phyloP scores from a whole-genome alignment of 2,329 filamentous ascomycete genomes.

The Pestalotiopsis sp. region DNA sequence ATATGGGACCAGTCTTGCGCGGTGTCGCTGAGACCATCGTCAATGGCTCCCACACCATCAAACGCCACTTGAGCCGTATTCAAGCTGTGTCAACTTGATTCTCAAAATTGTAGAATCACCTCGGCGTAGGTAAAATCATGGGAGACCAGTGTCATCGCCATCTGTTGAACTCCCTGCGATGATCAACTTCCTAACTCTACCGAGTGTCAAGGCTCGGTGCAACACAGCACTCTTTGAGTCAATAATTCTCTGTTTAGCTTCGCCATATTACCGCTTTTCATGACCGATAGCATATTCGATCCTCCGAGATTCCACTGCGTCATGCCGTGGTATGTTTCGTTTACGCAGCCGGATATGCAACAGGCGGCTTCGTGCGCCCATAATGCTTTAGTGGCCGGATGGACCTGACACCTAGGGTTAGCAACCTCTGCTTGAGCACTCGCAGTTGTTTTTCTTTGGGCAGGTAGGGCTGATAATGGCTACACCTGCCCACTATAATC shows the following conservation, averaged over 20 bases:
- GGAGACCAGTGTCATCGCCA: no score
- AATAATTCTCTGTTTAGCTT: background rate
- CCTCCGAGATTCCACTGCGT: background rate
- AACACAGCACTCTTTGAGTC: no score
- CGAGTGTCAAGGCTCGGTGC: no score
- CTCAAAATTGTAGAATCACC: background rate
- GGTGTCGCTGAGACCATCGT: background rate
- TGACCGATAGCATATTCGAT: background rate
- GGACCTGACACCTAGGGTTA: background rate
- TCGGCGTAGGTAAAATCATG: no score
- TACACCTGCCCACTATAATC: background rate
- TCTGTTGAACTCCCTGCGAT: no score
- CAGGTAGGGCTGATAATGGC: background rate
- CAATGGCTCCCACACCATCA: background rate
- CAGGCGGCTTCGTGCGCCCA: background rate
- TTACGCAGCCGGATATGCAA: background rate
- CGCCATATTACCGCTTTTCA: conserved; percentile 12
- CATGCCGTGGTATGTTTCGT: background rate
- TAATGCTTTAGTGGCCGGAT: background rate
- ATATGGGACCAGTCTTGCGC: background rate
- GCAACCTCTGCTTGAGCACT: background rate
- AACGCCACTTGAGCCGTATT: background rate
- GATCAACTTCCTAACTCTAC: no score
- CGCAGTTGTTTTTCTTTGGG: background rate
- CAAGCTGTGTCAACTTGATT: background rate